Conservation (phyloP, 768 basidiomycete species). For the Omphalotus guepiniiformis region DNA sequence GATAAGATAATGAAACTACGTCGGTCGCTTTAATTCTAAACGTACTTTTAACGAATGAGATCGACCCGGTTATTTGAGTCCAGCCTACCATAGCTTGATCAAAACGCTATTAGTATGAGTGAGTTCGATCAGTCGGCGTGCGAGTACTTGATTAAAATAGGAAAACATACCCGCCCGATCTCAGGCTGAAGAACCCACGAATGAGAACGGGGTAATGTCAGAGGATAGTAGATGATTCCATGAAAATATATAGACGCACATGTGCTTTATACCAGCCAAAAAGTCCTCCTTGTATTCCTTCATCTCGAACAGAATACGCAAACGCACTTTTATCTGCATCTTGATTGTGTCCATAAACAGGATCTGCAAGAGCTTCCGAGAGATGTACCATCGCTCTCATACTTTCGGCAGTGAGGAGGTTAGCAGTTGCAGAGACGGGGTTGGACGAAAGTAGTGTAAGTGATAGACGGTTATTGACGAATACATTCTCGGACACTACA, state of each 20-base stretch:
- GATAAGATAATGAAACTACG: too few relatives aligned
- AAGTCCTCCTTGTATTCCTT: conserved; percentile 17
- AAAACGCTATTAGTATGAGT: not conserved
- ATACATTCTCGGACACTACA: conserved; percentile 25
- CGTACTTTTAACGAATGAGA: not conserved
- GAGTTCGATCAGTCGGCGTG: not conserved
- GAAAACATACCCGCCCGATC: not conserved
- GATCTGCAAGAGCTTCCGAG: conserved; percentile 25
- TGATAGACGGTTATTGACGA: conserved; percentile 32
- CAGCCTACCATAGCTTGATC: conserved; percentile 18
- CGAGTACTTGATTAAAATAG: not conserved
- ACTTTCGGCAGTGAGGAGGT: conserved; percentile 13
- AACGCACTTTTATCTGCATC: conserved; percentile 18
- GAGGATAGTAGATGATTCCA: not conserved
- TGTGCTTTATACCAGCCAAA: conserved; percentile 21
- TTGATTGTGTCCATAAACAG: conserved; percentile 14
- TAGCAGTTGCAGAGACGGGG: conserved; percentile 13
- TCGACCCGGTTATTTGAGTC: conserved; percentile 19
- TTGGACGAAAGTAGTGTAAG: conserved; percentile 18
- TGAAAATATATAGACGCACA: conserved; percentile 10
- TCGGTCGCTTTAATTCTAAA: too few relatives aligned
- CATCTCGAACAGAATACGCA: conserved; percentile 17
- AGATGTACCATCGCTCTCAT: conserved; percentile 16
- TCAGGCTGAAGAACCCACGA: not conserved
- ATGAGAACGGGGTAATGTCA: too few relatives aligned